Evolutionary conservation across 805 yeast genomes (phyloP).

Genomic region (Ogataea dorogensis): DNA sequence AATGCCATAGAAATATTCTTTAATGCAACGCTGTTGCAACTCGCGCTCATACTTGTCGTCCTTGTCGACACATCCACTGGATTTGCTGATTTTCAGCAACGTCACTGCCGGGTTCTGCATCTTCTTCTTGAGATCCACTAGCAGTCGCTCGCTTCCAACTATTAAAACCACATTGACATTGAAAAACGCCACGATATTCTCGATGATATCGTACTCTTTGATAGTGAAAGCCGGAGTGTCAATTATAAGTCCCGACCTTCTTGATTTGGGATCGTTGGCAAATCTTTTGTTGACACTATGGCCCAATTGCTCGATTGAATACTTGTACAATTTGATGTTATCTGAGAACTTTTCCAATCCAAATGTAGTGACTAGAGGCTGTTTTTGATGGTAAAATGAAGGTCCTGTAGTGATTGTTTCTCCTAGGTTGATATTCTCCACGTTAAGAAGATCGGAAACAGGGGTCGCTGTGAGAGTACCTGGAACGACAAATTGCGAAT

Average conservation of each 20-base stretch:
- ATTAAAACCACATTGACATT: slow-evolving; percentile 60
- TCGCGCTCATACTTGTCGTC: slow-evolving; percentile 70
- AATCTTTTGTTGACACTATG: slow-evolving; percentile 42
- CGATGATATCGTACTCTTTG: slow-evolving; percentile 51
- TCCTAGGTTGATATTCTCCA: slow-evolving; percentile 70
- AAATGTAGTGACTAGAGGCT: slow-evolving; percentile 78
- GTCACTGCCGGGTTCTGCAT: slow-evolving; percentile 38
- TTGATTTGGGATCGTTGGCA: slow-evolving; percentile 45
- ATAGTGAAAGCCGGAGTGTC: slow-evolving; percentile 70
- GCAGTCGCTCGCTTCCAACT: slow-evolving; percentile 71
- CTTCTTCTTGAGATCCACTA: slow-evolving; percentile 59
- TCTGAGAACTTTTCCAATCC: slow-evolving; percentile 64
- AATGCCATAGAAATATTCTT: slow-evolving; percentile 88
- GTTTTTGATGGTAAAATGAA: slow-evolving; percentile 76
- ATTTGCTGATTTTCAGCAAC: slow-evolving; percentile 61
- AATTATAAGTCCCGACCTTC: slow-evolving; percentile 58
- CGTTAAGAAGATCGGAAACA: slow-evolving; percentile 74
- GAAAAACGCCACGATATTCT: slow-evolving; percentile 57
- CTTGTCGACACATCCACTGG: slow-evolving; percentile 75
- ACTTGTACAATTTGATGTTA: slow-evolving; percentile 56
- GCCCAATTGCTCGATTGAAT: slow-evolving; percentile 43
- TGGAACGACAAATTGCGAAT: slow-evolving; percentile 55
- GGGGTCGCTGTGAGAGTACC: slow-evolving; percentile 86
- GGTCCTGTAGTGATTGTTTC: slow-evolving; percentile 76
- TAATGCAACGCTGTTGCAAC: slow-evolving; percentile 71